Percentiles rank a stretch among this genome's conserved stretches.
Evolutionary conservation across 2,329 filamentous ascomycete genomes (phyloP).

Genomic region (Paramyrothecium roridum): DNA sequence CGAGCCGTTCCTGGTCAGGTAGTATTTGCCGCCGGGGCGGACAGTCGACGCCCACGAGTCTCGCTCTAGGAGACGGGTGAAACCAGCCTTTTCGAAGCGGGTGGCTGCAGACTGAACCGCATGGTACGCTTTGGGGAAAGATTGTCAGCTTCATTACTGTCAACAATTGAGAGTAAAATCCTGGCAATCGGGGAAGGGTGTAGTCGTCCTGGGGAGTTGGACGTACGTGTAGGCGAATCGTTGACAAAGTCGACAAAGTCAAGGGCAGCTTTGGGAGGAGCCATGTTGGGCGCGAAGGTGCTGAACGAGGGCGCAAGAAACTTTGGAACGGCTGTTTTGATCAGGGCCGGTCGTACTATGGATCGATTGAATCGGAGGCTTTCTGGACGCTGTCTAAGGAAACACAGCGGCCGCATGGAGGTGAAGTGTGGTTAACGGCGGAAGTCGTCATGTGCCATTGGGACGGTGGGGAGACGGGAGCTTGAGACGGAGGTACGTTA

Average conservation of each 20-base stretch:
- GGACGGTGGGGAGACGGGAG: background rate
- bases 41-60: constrained; percentile 82
- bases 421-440: background rate
- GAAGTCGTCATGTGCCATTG: background rate
- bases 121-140: constrained; percentile 62
- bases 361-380: background rate
- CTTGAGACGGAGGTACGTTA: background rate
- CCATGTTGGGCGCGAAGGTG: constrained; percentile 40
- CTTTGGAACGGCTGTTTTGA: background rate
- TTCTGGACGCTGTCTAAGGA: background rate
- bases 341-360: background rate
- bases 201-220: background rate
- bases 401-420: background rate
- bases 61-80: constrained; percentile 83
- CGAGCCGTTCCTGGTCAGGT: constrained; percentile 88
- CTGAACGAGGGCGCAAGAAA: constrained; percentile 16
- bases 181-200: background rate
- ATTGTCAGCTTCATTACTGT: background rate
- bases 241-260: constrained; percentile 95
- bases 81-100: constrained; percentile 78
- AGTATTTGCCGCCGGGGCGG: constrained; percentile 89
- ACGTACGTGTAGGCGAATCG: constrained; percentile 84
- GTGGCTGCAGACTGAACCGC: constrained; percentile 77
- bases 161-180: background rate
- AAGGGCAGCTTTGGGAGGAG: constrained; percentile 57